Base-by-base conservation (phyloP, 768 basidiomycete species). In the Tylopilus intermedius region DNA sequence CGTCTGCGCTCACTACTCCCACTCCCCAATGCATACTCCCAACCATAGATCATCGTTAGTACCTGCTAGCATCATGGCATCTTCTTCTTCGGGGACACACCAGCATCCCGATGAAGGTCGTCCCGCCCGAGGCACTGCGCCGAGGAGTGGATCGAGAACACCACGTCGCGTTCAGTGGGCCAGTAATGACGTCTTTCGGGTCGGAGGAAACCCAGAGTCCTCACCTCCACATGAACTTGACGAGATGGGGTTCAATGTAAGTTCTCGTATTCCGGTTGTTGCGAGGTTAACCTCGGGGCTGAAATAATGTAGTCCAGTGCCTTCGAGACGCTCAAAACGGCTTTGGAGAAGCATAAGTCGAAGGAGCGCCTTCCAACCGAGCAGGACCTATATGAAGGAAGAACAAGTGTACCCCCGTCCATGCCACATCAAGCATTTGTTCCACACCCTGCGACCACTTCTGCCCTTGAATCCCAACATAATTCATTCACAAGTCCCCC, bases 131-230 rank as follows among this genome's bases (percentile, higher is more conserved):
- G 62, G 54, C 24, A 58, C 51, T 2, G 56, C 59, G 8, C 43
- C 61, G 5, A 48, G 60, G 3, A 49, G 49, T 14, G 77, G 75
- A 5, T 62, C 63, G n/a, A 75, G 75, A 55, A 77, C 77, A 2
- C 77, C 77, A 2, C 74, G 76, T 22, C 78, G 75, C 44, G 78
- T 82, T 3, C 80, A 82, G 56, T 81, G 80, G 81, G 67, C 73
- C 11, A 67, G 69, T 46, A 56, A 57, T 24, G 61, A 64, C n/a
- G 61, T 65, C 8, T 55, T 58, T 33, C 56, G 59, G 46, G 15
- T 33, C 8, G 43, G 46, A 32, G 22, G 18, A 2, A 29, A 47
- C 9, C n/a, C 40, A 21, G 50, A 45, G 2, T 7, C 38, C 18
- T 62, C 53, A 4, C 50, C 61, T 22, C 58, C 35, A 29, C 22